Conservation (phyloP, 352 stramenopile species). For the Phytophthora litchii region DNA sequence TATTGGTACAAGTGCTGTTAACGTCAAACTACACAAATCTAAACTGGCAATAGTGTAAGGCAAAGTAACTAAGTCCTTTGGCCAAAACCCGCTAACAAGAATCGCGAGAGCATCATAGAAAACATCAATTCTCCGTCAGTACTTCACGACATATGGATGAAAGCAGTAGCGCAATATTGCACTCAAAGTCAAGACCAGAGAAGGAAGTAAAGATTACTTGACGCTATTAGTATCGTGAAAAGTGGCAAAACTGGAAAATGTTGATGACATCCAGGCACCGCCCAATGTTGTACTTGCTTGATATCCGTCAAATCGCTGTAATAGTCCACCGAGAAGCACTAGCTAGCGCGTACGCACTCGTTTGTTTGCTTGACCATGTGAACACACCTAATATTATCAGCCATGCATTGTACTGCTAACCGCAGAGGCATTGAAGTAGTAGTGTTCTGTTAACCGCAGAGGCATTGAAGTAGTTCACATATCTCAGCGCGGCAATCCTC, state of each 20-base stretch:
- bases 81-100: no score
- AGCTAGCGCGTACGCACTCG: no score
- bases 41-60: no score
- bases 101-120: slow-evolving; percentile 19
- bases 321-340: slow-evolving; percentile 43
- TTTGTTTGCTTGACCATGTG: no score
- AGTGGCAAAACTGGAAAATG: slow-evolving; percentile 18
- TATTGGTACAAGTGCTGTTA: no score
- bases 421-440: no score
- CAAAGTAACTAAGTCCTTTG: no score
- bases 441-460: slow-evolving; percentile 26
- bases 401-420: no score
- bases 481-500: slow-evolving; percentile 66
- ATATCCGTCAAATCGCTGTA: slow-evolving; percentile 41
- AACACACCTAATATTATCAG: slow-evolving; percentile 15
- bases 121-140: slow-evolving; percentile 18
- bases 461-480: slow-evolving; percentile 47
- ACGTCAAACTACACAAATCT: no score
- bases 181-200: slow-evolving; percentile 15
- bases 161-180: slow-evolving; percentile 4
- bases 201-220: slow-evolving; percentile 18
- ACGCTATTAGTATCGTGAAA: slow-evolving; percentile 21
- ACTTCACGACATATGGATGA: slow-evolving; percentile 22
- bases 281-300: slow-evolving; percentile 7
- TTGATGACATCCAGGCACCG: slow-evolving; percentile 29